These are phyloP conservation scores for Halophytophthora polymorphica DNA, from an alignment of 352 stramenopile species.

Conservation along the genomic window DNA sequence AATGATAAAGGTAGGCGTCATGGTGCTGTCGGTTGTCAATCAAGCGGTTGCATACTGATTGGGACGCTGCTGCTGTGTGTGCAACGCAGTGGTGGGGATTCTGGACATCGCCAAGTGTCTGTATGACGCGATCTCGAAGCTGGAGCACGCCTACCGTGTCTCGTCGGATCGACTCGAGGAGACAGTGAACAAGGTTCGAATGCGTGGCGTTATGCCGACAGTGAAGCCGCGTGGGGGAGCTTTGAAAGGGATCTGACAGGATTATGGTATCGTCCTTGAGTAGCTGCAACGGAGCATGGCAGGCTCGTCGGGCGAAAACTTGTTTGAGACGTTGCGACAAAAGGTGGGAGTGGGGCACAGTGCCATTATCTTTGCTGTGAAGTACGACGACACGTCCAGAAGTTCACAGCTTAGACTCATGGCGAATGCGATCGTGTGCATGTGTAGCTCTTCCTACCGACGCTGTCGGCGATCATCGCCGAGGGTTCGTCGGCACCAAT, in stretches of 20 bases:
- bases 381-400: too few species aligned
- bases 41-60: neutral
- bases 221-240: too few species aligned
- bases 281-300: constrained; percentile 61
- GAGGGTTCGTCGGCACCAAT: constrained; percentile 60
- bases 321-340: constrained; percentile 81
- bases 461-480: constrained; percentile 71
- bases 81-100: constrained; percentile 91
- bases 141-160: constrained; percentile 89
- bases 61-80: neutral
- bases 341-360: constrained; percentile 38
- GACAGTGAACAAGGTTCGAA: constrained; percentile 70
- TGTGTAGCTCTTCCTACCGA: constrained; percentile 86
- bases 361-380: neutral
- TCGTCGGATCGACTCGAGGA: constrained; percentile 69
- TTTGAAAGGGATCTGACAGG: too few species aligned
- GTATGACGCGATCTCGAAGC: constrained; percentile 96
- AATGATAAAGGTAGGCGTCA: constrained; percentile 70
- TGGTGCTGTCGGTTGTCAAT: neutral
- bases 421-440: neutral
- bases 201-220: too few species aligned
- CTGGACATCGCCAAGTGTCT: constrained; percentile 98
- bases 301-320: constrained; percentile 45
- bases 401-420: neutral
- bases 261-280: constrained; percentile 1